Evolutionary conservation across 345 rosid species (phyloP), one percentile per base, ranked within the genome.

Genomic region (Lepidium didymum): DNA sequence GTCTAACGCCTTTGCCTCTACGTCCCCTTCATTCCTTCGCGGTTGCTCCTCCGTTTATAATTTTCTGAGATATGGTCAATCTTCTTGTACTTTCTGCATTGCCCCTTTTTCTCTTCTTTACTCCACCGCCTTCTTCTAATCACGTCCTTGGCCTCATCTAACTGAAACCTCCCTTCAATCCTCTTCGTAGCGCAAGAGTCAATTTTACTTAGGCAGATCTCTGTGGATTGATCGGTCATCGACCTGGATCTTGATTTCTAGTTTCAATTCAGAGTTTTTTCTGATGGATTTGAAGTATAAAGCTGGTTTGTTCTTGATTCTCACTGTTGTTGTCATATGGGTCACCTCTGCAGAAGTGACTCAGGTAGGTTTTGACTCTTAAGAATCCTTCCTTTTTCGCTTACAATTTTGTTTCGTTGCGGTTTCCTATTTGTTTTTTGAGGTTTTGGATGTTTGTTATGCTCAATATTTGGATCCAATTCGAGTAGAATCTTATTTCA

Each of bases 251-350:
- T 64, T 50, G 27, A 15, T 57, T 21, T 61, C 62, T 58, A 57
- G 75, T 55, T 34, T 56, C 13, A 43, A 38, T 15, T 18, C 52
- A 12, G 10, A 65, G 27, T 5, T 59, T 16, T 56, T 13, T 64
- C 35, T 67, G 38, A 94, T 94, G 99, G 81, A 86, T 69, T 91
- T 86, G 96, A 89, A 81, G 68, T 94, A 94, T 52, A 89, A 66
- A 65, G 92, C 97, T 60, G 99, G 99, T 47, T 66, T 94, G 77
- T 83, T 91, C 68, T 81, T 94, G 74, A 94, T 94, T 34, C 86
- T 72, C 36, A 80, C 97, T 51, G 99, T 94, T 65, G 99, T 94
- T 71, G 61, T 94, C 68, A 94, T 94, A 72, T 88, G 94, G 97
- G 95, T 90, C 69, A 75, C 90, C 71, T 90, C 91, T 31, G 97